Conservation (phyloP, 805 yeast species). For the Cyberlindnera meyerae region DNA sequence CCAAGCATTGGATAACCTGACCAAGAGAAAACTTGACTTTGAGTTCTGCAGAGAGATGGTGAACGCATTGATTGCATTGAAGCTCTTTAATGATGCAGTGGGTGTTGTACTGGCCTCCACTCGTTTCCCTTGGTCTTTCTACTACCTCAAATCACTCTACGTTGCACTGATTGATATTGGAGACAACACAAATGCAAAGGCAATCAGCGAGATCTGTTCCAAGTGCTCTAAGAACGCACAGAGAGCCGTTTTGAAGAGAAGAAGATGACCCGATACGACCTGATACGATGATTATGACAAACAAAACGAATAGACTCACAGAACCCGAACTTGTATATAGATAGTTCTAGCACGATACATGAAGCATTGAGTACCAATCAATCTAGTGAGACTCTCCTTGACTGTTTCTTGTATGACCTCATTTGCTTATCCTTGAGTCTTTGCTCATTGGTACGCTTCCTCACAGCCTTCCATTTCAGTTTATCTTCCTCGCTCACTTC, state of each 20-base stretch:
- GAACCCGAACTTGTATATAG: conserved; percentile 5
- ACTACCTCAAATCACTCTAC: conserved; percentile 40
- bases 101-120: conserved; percentile 62
- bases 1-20: conserved; percentile 31
- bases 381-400: conserved; percentile 21
- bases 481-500: conserved; percentile 43
- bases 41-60: conserved; percentile 73
- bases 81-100: conserved; percentile 62
- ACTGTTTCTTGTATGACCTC: conserved; percentile 34
- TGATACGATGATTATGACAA: background rate
- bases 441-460: conserved; percentile 29
- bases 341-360: conserved; percentile 1
- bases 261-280: background rate
- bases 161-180: conserved; percentile 39
- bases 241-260: background rate
- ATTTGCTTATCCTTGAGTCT: conserved; percentile 34
- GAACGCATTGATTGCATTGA: conserved; percentile 47
- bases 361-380: background rate
- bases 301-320: too few species aligned
- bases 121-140: conserved; percentile 64
- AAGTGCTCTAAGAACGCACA: conserved; percentile 6
- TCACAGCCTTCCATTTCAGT: conserved; percentile 45
- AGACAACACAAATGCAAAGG: conserved; percentile 31
- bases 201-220: conserved; percentile 28
- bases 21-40: conserved; percentile 48